These are phyloP conservation scores for Blastomyces gilchristii DNA, from an alignment of 2,329 filamentous ascomycete species.

Conservation along the genomic window DNA sequence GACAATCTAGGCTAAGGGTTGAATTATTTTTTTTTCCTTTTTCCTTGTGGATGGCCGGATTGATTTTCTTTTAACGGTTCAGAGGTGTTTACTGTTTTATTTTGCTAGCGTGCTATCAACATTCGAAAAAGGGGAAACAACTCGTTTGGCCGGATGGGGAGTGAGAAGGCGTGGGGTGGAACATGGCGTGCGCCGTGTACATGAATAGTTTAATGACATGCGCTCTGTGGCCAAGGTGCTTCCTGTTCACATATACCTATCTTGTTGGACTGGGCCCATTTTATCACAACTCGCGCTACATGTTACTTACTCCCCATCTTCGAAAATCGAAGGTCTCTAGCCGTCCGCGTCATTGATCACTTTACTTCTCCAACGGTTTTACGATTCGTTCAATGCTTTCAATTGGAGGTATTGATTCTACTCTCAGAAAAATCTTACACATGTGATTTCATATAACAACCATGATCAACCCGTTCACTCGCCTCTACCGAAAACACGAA, in stretches of 20 bases:
- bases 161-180: constrained; percentile 6
- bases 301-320: not conserved
- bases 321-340: not conserved
- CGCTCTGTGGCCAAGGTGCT: not conserved
- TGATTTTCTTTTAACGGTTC: constrained; percentile 4
- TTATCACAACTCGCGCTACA: not conserved
- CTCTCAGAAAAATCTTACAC: not conserved
- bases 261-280: not conserved
- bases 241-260: not conserved
- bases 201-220: constrained; percentile 9
- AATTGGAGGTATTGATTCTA: not conserved
- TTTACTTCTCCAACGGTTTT: not conserved
- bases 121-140: constrained; percentile 4
- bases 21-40: constrained; percentile 23
- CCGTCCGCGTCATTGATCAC: not conserved
- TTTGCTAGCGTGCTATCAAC: constrained; percentile 10
- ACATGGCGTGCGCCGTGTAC: constrained; percentile 10
- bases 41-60: constrained; percentile 5
- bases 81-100: constrained; percentile 3
- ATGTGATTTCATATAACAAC: not conserved
- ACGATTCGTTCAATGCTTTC: not conserved
- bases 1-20: constrained; percentile 31
- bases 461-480: constrained; percentile 27
- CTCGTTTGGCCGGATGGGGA: not conserved
- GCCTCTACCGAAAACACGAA: constrained; percentile 76